Evolutionary conservation across 345 rosid genomes (phyloP), one percentile per base, ranked within the genome.

Genomic region (Lagerstroemia speciosa): DNA sequence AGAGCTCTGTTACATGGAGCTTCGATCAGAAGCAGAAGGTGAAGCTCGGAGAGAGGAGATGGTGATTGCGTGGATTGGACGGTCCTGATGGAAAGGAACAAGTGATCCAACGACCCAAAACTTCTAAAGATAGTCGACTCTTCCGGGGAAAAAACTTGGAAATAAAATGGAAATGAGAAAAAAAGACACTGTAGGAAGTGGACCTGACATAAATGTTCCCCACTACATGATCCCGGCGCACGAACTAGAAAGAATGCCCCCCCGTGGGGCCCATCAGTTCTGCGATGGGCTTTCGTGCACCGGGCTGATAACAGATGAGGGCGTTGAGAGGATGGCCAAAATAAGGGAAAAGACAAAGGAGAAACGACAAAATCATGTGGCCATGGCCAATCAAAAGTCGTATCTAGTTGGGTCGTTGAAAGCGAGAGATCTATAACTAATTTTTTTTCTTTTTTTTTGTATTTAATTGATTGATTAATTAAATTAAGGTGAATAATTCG

Each of bases 31-130:
- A 58, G 14, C 46, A 41, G 46, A 27, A 27, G 63, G 55, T n/a
- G 30, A n/a, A 24, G 60, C 60, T 53, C 60, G 24, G 60, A 27
- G 14, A 58, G 27, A 58, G 33, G 5, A 58, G 61, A 55, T 55
- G 26, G 63, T 11, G 63, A 27, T 58, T 58, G 63, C 63, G 63
- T 58, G 63, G 63, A 58, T 8, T 10, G 33, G 63, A 58, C 63
- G 63, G 63, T 20, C 63, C 63, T 1, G 33, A 58, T 30, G 8
- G 5, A 27, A 41, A 14, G 15, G 63, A 30, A 58, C 27, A 58
- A 58, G 11, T 14, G 63, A 58, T 58, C 62, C 31, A 19, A 48
- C 55, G 55, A 22, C n/a, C 17, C 9, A 19, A 48, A 48, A 30
- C 32, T 15, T 33, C 33, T 4, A 12, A 20, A 14, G 5, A 1